Conservation (phyloP, 2,329 filamentous ascomycete genomes). For the Penicillium sp. region DNA sequence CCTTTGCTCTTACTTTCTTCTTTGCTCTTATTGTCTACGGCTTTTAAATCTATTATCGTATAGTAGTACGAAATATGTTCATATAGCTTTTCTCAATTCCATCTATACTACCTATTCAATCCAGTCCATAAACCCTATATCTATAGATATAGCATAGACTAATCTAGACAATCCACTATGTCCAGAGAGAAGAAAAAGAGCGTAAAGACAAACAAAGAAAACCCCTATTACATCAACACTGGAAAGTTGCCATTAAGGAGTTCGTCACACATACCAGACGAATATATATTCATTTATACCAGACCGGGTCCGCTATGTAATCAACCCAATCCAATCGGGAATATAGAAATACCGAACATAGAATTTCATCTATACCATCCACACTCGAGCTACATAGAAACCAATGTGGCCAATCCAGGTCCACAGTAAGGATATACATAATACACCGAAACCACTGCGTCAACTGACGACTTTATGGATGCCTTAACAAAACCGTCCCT, state of each 20-base stretch:
- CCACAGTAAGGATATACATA: too few relatives aligned
- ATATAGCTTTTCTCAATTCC: too few relatives aligned
- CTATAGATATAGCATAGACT: constrained; percentile 9
- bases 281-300: constrained; percentile 13
- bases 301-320: constrained; percentile 31
- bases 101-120: constrained; percentile 7
- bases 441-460: too few relatives aligned
- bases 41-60: too few relatives aligned
- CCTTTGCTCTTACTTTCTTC: too few relatives aligned
- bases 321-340: constrained; percentile 16
- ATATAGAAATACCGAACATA: constrained; percentile 18
- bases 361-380: too few relatives aligned
- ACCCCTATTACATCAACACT: constrained; percentile 12
- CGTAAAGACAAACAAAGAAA: constrained; percentile 2
- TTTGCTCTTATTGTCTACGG: too few relatives aligned
- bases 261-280: constrained; percentile 26
- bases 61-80: too few relatives aligned
- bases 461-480: too few relatives aligned
- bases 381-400: too few relatives aligned
- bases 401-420: too few relatives aligned
- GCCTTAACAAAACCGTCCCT: too few relatives aligned
- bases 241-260: constrained; percentile 3
- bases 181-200: neutral
- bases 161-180: neutral
- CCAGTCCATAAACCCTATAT: constrained; percentile 4